Evolutionary conservation across 2,329 filamentous ascomycete genomes (phyloP), one percentile per base, ranked within the genome.

Genomic region (Sarocladium brachiariae): DNA sequence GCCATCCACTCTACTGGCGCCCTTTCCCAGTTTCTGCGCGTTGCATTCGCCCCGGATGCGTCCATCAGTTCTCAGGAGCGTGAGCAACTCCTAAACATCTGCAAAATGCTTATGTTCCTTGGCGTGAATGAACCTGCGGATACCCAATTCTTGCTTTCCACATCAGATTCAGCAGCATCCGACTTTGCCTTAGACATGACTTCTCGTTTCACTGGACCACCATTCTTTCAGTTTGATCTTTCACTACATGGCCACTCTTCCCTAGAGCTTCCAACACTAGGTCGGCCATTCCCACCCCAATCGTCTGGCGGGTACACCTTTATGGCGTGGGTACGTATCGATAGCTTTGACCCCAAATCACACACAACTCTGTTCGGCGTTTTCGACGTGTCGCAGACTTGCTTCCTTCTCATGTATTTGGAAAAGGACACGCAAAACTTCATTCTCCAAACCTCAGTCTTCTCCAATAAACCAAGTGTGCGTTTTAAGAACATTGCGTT

Each of bases 331-430:
- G 79, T 96, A 47, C 83, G 87, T 18, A 81, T 99, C 53, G 91
- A 97, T 64, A 75, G 82, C 35, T 97, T 93, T 65, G 95, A 99
- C 64, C 72, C 80, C 4, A 80, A 81, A 41, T 84, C 87, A 14
- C 93, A 99, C 65, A 99, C 93, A 0, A 99, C 93, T 0, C 78
- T 99, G 13, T 99, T 99, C 65, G 93, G 93, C 23, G 89, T 93
- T 8, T 97, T 95, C 66, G 93, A 99, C 68, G 77, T 85, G 3
- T 89, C 83, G 4, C 92, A 97, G 65, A 89, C 88, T 4, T 99
- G 93, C 66, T 99, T 99, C 61, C 71, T 99, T 31, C 81, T 99
- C 58, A 84, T 90, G 53, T 99, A 99, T 62, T 76, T 99, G 34
- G 95, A 99, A 65, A 90, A 86, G 62, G 91, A 96, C 64, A 95